These are phyloP conservation scores for Houttuynia cordata DNA, from an alignment of 164 flowering plant genomes.

Conservation along the genomic window DNA sequence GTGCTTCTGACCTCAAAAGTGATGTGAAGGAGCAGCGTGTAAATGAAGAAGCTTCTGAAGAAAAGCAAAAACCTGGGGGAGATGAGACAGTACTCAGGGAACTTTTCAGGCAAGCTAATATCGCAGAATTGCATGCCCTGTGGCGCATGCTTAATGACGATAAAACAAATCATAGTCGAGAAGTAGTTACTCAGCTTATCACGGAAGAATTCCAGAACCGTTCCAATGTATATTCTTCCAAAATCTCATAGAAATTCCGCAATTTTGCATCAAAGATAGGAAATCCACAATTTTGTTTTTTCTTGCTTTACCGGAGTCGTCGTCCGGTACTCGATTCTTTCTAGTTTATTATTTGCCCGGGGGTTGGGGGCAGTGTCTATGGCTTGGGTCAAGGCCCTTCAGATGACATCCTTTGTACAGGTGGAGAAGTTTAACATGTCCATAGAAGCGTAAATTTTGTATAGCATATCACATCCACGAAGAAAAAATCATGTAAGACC, in stretches of 20 bases:
- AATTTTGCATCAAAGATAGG: too few relatives aligned
- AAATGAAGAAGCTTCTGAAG: neutral
- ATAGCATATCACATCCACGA: too few relatives aligned
- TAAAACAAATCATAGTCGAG: neutral
- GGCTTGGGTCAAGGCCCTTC: too few relatives aligned
- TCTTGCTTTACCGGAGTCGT: neutral
- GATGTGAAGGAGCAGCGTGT: constrained; percentile 7
- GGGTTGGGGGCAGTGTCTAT: too few relatives aligned
- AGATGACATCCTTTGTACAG: too few relatives aligned
- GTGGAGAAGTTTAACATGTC: too few relatives aligned
- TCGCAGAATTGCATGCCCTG: constrained; percentile 45
- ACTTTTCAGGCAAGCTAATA: constrained; percentile 54
- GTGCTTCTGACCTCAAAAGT: constrained; percentile 2
- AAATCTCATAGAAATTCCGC: neutral
- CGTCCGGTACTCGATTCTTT: too few relatives aligned
- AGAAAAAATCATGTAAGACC: too few relatives aligned
- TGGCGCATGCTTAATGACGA: constrained; percentile 6
- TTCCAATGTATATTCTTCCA: neutral
- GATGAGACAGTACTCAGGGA: constrained; percentile 27
- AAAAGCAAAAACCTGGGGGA: constrained; percentile 10
- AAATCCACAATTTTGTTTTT: neutral
- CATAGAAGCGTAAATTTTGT: too few relatives aligned
- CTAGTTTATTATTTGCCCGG: too few relatives aligned
- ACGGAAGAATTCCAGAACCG: neutral
- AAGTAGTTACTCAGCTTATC: neutral